A percentile compares a stretch with the other conserved stretches of the same genome.
These are phyloP conservation scores for Sarocladium brachiariae DNA, from an alignment of 2,329 filamentous ascomycete genomes.

Conservation along the genomic window DNA sequence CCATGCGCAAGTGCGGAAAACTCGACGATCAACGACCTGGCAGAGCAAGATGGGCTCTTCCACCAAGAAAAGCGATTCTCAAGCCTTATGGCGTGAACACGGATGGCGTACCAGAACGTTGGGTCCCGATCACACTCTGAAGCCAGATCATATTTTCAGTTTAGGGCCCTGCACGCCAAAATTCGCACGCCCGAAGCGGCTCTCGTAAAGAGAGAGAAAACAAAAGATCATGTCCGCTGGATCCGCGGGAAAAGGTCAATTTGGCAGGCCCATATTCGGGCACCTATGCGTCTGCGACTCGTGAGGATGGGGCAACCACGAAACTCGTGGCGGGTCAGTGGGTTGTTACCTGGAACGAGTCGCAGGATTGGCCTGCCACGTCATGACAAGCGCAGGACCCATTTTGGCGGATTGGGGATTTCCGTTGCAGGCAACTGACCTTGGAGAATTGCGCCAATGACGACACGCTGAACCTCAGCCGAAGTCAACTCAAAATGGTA, in stretches of 20 bases:
- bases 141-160: neutral
- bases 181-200: too few species aligned
- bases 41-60: conserved; percentile 60
- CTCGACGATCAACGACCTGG: conserved; percentile 60
- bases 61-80: conserved; percentile 49
- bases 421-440: neutral
- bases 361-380: conserved; percentile 7
- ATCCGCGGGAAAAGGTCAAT: neutral
- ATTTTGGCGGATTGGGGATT: neutral
- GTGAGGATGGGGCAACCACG: neutral
- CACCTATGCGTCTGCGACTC: conserved; percentile 6
- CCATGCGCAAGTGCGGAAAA: conserved; percentile 61
- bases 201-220: too few species aligned
- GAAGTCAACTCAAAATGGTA: neutral
- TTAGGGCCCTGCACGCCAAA: too few species aligned
- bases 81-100: conserved; percentile 50
- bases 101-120: conserved; percentile 53
- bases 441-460: conserved; percentile 1
- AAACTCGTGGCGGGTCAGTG: neutral
- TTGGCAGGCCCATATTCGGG: neutral
- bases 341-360: neutral
- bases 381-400: neutral
- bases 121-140: conserved; percentile 35
- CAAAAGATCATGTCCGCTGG: neutral
- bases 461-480: neutral